Evolutionary conservation across 768 basidiomycete species (phyloP), one percentile per base, ranked within the genome.

Genomic region (Mycena metata): DNA sequence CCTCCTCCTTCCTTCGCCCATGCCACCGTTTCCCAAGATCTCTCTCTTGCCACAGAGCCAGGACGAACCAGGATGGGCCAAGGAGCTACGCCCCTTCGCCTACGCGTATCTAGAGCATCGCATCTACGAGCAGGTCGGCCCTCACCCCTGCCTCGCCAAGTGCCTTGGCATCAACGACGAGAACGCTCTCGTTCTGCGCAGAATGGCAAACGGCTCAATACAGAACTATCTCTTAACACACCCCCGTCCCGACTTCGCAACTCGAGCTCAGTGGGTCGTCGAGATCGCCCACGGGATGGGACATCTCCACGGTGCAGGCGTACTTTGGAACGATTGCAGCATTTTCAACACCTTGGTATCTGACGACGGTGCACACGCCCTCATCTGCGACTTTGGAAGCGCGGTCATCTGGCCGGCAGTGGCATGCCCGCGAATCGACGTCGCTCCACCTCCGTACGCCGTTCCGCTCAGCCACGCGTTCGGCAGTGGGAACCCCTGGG

Each of bases 71-170:
- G 15, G 41, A 42, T 56, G 54, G 54, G 36, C 26, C 54, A 56
- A 56, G 39, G 54, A 56, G 35, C 54, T 56, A 42, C 54, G 13
- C 35, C 54, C 54, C 54, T 56, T 56, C 39, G 54, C 54, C 54
- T 42, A 41, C 54, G n/a, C 54, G 39, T 56, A 56, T 42, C 54
- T 41, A 23, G 54, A 56, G 39, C 39, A 50, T 50, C 47, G 47
- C 47, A 58, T 43, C 26, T 58, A 43, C 30, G 56, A 58, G 43
- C 56, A 46, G 43, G 30, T 46, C 43, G 56, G 56, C 54, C 54
- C 54, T 42, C 54, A 56, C 54, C 54, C 54, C 54, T 41, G 39
- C 54, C 54, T 56, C 15, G 54, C 54, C 54, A n/a, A 56, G 54
- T 46, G 43, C 43, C 43, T 58, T 35, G 57, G 57, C 42, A 45